Percentiles rank a stretch among this genome's conserved stretches.
phyloP scores from a whole-genome alignment of 495 filamentous ascomycete species.

The Hypoxylon rickii region DNA sequence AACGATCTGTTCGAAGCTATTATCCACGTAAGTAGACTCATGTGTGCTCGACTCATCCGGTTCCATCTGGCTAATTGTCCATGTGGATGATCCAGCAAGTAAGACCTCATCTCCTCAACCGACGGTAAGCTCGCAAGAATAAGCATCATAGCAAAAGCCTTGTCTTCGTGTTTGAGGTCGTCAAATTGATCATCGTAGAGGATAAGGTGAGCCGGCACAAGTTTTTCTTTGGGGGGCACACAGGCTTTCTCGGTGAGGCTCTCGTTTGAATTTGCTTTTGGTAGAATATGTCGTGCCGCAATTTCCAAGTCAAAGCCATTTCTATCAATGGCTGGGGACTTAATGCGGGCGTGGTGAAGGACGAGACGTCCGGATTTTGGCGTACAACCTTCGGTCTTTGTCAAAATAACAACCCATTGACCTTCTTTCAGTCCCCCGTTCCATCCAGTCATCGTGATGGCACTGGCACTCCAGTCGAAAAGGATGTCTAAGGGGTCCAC shows the following conservation, averaged over 20 bases:
- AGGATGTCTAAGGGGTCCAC: constrained; percentile 16
- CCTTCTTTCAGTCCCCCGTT: constrained; percentile 1
- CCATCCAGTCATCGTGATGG: neutral
- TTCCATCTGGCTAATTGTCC: constrained; percentile 62
- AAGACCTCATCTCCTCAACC: constrained; percentile 65
- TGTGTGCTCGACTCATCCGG: constrained; percentile 66
- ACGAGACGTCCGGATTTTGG: neutral
- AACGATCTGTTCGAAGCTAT: constrained; percentile 89
- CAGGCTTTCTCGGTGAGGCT: too few relatives aligned
- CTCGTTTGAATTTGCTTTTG: too few relatives aligned
- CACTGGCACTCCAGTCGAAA: constrained; percentile 9
- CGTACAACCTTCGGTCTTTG: neutral
- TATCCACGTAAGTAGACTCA: constrained; percentile 82
- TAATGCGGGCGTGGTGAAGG: constrained; percentile 31
- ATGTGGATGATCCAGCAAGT: constrained; percentile 51
- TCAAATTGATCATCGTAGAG: constrained; percentile 43
- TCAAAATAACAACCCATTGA: constrained; percentile 31
- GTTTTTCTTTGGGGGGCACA: too few relatives aligned
- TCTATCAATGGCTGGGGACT: neutral
- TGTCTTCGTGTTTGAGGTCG: constrained; percentile 40
- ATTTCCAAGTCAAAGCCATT: constrained; percentile 13
- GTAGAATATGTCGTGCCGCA: constrained; percentile 17
- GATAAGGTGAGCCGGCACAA: constrained; percentile 20
- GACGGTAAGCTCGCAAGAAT: constrained; percentile 72
- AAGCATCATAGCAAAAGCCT: constrained; percentile 58